phyloP scores from a whole-genome alignment of 148 eudicot species.

The Euryodendron excelsum region DNA sequence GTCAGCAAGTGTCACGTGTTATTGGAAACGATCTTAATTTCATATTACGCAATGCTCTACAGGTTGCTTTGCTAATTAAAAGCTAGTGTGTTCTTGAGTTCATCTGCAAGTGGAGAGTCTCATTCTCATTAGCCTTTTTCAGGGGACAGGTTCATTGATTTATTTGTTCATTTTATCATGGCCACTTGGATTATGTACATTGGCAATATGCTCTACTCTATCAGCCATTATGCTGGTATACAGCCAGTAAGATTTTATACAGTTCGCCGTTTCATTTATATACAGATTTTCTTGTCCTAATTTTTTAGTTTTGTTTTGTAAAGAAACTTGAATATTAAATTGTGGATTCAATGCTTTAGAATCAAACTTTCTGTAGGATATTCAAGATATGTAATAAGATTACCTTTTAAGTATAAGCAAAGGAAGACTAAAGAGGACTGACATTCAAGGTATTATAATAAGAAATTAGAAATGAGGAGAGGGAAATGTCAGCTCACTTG shows the following conservation, averaged over 20 bases:
- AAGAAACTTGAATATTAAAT: too few species aligned
- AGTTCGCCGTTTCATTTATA: background rate
- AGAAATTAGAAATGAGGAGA: background rate
- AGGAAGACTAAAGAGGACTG: background rate
- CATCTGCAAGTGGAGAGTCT: background rate
- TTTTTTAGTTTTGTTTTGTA: background rate
- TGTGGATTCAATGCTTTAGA: background rate
- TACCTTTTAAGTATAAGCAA: too few species aligned
- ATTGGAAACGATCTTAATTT: conserved; percentile 93
- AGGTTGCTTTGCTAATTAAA: conserved; percentile 42
- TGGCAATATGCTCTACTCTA: conserved; percentile 68
- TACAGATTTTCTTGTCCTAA: background rate
- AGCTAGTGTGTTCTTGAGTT: background rate
- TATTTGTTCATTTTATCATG: conserved; percentile 80
- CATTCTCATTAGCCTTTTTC: conserved; percentile 23
- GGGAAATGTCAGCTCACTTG: background rate
- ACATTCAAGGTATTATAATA: background rate
- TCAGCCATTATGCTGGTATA: conserved; percentile 69
- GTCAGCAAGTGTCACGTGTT: conserved; percentile 97
- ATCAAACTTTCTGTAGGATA: background rate
- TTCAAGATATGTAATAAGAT: too few species aligned
- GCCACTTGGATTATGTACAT: conserved; percentile 84
- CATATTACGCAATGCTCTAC: conserved; percentile 80
- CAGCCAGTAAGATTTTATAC: conserved; percentile 66
- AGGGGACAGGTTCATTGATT: conserved; percentile 81